Evolutionary conservation across 1,284 basidiomycete genomes (phyloP).

Genomic region (Phenoliferia sp.): DNA sequence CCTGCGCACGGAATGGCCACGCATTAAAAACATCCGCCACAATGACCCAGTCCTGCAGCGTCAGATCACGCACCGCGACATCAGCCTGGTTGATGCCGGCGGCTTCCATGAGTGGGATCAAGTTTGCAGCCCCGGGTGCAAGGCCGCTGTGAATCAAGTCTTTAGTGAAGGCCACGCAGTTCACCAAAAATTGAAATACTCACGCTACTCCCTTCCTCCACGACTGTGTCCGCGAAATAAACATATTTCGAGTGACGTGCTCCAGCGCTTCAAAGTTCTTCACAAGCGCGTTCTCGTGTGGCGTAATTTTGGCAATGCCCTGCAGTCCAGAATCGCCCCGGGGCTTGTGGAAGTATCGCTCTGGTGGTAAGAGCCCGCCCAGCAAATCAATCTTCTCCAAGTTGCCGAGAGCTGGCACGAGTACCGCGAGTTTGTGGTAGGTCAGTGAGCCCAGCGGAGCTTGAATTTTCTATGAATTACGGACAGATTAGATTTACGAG

Average conservation of each 20-base stretch:
- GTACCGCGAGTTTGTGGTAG: constrained; percentile 28
- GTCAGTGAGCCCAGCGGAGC: constrained; percentile 12
- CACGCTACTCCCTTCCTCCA: constrained; percentile 29
- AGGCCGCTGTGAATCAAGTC: no score
- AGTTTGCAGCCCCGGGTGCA: constrained; percentile 21
- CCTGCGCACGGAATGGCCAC: constrained; percentile 27
- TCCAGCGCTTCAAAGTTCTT: constrained; percentile 30
- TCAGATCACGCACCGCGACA: constrained; percentile 15
- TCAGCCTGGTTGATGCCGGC: constrained; percentile 6
- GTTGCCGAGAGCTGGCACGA: constrained; percentile 12
- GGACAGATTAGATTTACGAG: neutral
- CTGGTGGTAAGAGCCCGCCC: constrained; percentile 5
- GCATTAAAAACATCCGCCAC: constrained; percentile 24
- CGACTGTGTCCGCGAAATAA: constrained; percentile 15
- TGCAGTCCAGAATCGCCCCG: constrained; percentile 12
- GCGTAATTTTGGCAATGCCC: constrained; percentile 19
- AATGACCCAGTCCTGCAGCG: constrained; percentile 20
- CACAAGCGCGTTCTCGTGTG: constrained; percentile 7
- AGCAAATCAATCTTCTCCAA: constrained; percentile 1
- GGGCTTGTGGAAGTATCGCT: constrained; percentile 23
- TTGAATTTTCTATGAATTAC: constrained; percentile 20
- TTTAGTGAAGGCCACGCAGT: neutral
- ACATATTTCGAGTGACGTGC: constrained; percentile 26
- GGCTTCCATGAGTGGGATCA: constrained; percentile 10
- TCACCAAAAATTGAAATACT: constrained; percentile 2